A percentile compares a stretch with the other conserved stretches of the same genome.
These are phyloP conservation scores for Crithidia acanthocephali DNA, from an alignment of 208 protist species.

Conservation along the genomic window DNA sequence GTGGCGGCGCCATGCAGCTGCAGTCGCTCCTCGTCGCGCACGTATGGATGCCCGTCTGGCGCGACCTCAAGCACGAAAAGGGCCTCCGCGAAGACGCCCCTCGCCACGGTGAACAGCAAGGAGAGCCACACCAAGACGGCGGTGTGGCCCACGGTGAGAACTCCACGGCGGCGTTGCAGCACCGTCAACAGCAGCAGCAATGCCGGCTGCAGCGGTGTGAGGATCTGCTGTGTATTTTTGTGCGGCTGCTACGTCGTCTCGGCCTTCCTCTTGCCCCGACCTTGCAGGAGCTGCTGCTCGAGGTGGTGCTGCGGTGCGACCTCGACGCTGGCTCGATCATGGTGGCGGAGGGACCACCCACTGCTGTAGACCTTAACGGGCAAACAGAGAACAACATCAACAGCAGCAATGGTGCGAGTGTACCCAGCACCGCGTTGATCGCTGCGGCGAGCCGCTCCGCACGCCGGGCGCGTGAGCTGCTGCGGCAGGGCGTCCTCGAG, in stretches of 20 bases:
- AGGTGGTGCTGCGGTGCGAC: constrained; percentile 22
- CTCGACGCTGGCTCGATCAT: neutral
- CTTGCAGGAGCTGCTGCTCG: constrained; percentile 22
- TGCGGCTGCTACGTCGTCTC: constrained; percentile 24
- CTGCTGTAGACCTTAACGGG: neutral
- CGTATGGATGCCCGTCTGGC: constrained; percentile 21
- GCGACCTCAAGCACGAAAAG: neutral
- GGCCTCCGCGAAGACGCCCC: neutral
- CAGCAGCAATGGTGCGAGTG: neutral
- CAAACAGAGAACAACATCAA: neutral
- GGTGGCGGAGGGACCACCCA: neutral
- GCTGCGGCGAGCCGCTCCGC: neutral
- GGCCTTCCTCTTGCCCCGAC: neutral
- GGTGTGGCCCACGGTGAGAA: too few relatives aligned
- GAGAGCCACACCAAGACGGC: neutral
- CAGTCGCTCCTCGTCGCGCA: constrained; percentile 15
- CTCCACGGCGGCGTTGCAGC: neutral
- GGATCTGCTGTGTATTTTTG: constrained; percentile 23
- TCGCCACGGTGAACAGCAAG: neutral
- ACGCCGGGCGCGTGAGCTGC: constrained; percentile 16
- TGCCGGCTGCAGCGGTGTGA: constrained; percentile 11
- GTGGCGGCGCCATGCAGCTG: neutral
- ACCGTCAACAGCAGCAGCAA: constrained; percentile 1
- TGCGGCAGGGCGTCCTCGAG: constrained; percentile 25
- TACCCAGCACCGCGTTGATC: neutral